Evolutionary conservation across 805 yeast genomes (phyloP), one percentile per base, ranked within the genome.

Genomic region (Limtongia smithiae): DNA sequence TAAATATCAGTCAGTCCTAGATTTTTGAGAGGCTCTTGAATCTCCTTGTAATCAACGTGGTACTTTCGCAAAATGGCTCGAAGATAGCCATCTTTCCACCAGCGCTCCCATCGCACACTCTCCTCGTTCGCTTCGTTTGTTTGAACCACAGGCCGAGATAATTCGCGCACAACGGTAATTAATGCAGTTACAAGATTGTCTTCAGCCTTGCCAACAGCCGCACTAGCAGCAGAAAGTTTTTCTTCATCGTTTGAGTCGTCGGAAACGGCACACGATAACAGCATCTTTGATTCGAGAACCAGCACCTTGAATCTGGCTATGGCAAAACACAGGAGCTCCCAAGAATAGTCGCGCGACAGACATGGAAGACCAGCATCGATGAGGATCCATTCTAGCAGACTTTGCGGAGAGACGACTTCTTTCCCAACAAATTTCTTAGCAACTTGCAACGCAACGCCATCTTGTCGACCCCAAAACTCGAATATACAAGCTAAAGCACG

Each of bases 401-500:
- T 65, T 18, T 58, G 57, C 2, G 75, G 63, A 4, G 68, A 57
- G 3, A 82, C 59, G 20, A 82, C 63, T 2, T 71, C 75, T 44
- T 70, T 70, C 22, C 71, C 68, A 46, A 72, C 70, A 51, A 83
- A 68, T 44, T 76, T 73, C 54, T 78, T 81, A 35, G 79, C 64
- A 9, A 83, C 76, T 50, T 82, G 68, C 48, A 72, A 78, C 0
- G 85, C 93, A 45, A 79, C 78, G 60, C 81, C 77, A 1, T 85
- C 82, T 50, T 81, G 80, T 39, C 71, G 69, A 49, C 74, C 73
- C 93, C 94, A 85, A 60, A 76, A 79, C 40, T 77, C 69, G 33
- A 85, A 61, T 2, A 83, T 78, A 1, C 82, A 75, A 22, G 74
- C 77, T 37, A 83, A 73, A 9, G 79, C 72, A 46, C 73, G 72